These are phyloP conservation scores for Debaryomyces prosopidis DNA, from an alignment of 805 yeast species.

Conservation along the genomic window DNA sequence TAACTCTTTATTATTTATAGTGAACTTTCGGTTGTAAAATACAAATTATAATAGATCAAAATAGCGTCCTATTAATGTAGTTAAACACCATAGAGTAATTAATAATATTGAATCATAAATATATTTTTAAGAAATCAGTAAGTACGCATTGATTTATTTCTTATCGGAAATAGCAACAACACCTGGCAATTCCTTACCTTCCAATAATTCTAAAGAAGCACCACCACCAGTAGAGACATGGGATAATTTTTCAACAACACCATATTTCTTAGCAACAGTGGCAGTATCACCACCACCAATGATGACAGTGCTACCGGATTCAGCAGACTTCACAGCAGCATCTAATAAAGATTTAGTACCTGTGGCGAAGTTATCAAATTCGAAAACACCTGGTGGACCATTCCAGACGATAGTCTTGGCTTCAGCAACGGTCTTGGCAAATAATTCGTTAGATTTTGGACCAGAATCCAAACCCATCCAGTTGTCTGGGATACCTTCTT, in stretches of 20 bases:
- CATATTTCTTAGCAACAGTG: slow-evolving; percentile 97
- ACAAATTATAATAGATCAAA: too few species aligned
- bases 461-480: slow-evolving; percentile 98
- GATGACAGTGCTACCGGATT: slow-evolving; percentile 89
- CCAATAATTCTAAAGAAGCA: slow-evolving; percentile 97
- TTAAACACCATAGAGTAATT: neutral
- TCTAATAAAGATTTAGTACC: slow-evolving; percentile 92
- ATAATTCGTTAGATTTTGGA: slow-evolving; percentile 80
- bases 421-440: slow-evolving; percentile 77
- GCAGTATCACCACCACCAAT: slow-evolving; percentile 99
- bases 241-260: slow-evolving; percentile 92
- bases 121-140: neutral
- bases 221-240: slow-evolving; percentile 99
- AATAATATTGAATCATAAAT: neutral
- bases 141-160: slow-evolving; percentile 10
- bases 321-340: slow-evolving; percentile 83
- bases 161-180: slow-evolving; percentile 88
- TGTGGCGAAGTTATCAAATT: slow-evolving; percentile 85
- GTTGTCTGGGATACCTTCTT: slow-evolving; percentile 89
- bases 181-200: slow-evolving; percentile 99
- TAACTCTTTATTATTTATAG: too few species aligned
- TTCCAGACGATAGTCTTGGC: slow-evolving; percentile 99
- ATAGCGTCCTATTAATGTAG: too few species aligned
- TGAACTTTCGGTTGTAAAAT: too few species aligned
- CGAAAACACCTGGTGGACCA: slow-evolving; percentile 99